Evolutionary conservation across 2,329 filamentous ascomycete genomes (phyloP).

Genomic region (Rutstroemia sp.): DNA sequence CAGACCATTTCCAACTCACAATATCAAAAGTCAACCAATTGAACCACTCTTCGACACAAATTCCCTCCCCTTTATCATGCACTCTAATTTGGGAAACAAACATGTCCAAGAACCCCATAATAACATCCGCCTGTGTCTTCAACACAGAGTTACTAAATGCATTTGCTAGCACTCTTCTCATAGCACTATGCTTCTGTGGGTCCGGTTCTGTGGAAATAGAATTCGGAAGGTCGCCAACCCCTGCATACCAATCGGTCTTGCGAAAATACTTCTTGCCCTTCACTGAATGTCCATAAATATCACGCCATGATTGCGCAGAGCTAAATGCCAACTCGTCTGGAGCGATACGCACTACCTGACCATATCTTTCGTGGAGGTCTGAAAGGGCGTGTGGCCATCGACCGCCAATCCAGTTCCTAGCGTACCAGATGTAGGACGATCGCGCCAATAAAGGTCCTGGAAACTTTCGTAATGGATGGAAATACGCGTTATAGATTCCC

Average conservation of each 20-base stretch:
- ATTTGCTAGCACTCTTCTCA: slow-evolving; percentile 3
- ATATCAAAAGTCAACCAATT: slow-evolving; percentile 7
- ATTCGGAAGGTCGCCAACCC: neutral
- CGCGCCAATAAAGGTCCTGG: slow-evolving; percentile 1
- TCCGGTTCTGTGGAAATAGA: slow-evolving; percentile 2
- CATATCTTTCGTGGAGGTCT: neutral
- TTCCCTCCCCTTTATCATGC: neutral
- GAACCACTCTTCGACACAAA: neutral
- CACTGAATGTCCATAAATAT: slow-evolving; percentile 3
- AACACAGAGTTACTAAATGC: slow-evolving; percentile 2
- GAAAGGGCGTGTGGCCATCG: neutral
- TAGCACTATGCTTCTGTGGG: neutral
- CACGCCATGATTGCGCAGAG: slow-evolving; percentile 2
- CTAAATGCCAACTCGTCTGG: slow-evolving; percentile 3
- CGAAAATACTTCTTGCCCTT: slow-evolving; percentile 4
- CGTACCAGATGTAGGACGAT: slow-evolving; percentile 5
- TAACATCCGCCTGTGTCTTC: neutral
- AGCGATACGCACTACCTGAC: neutral
- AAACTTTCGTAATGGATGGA: slow-evolving; percentile 7
- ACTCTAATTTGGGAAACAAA: neutral
- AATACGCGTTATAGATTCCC: slow-evolving; percentile 5
- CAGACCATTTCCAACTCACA: neutral
- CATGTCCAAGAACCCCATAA: slow-evolving; percentile 1
- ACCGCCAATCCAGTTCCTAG: slow-evolving; percentile 1
- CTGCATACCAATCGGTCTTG: slow-evolving; percentile 5